Conservation (phyloP, 1,284 basidiomycete genomes). For the Apiotrichum porosum region DNA sequence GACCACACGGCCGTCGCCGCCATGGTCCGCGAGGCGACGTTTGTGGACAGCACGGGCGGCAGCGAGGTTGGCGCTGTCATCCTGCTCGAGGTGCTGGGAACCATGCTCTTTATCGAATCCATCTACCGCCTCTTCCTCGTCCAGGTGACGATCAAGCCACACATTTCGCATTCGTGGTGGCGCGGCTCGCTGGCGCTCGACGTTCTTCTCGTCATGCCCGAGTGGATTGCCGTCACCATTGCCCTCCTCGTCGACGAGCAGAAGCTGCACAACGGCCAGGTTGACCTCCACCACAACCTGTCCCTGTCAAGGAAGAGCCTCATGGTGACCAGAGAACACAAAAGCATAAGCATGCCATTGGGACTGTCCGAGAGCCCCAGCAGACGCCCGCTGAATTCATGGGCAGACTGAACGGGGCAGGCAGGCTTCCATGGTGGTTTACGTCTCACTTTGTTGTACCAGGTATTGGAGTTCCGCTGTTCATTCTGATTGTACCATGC, state of each 20-base stretch:
- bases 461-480: too few species aligned
- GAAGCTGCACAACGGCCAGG: not conserved
- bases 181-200: not conserved
- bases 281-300: slow-evolving; percentile 25
- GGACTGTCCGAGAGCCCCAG: too few species aligned
- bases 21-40: not conserved
- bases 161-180: not conserved
- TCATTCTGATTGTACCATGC: too few species aligned
- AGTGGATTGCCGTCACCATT: not conserved
- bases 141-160: not conserved
- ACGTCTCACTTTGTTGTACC: too few species aligned
- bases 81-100: not conserved
- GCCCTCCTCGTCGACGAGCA: not conserved
- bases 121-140: not conserved
- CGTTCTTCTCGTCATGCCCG: not conserved
- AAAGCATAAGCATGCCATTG: too few species aligned
- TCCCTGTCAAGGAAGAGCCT: too few species aligned
- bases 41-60: not conserved
- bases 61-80: too few species aligned
- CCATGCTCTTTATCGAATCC: not conserved
- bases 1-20: slow-evolving; percentile 1
- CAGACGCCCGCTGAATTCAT: too few species aligned
- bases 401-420: too few species aligned
- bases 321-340: too few species aligned
- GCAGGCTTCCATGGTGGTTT: too few species aligned